phyloP scores from a whole-genome alignment of 805 yeast genomes.

The Candida koratica region DNA sequence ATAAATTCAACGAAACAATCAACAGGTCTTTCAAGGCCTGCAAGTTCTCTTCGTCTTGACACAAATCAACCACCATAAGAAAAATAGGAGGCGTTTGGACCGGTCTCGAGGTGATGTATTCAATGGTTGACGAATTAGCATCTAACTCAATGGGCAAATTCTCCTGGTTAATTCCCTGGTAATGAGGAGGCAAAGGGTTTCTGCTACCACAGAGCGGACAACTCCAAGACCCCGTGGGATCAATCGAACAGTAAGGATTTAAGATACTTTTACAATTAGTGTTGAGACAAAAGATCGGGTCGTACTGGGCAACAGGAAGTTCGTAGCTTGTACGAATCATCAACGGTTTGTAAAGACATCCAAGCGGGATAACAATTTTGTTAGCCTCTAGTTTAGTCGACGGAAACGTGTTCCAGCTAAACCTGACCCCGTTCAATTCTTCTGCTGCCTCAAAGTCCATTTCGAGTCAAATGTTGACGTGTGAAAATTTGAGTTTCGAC shows the following conservation, averaged over 20 bases:
- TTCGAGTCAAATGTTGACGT: slow-evolving; percentile 2
- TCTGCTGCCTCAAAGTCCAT: slow-evolving; percentile 55
- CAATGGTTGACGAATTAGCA: slow-evolving; percentile 47
- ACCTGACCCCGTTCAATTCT: slow-evolving; percentile 69
- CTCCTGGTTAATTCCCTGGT: slow-evolving; percentile 18
- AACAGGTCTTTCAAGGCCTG: slow-evolving; percentile 47
- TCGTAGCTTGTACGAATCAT: slow-evolving; percentile 38
- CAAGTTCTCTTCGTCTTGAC: slow-evolving; percentile 49
- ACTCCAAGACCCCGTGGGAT: slow-evolving; percentile 41
- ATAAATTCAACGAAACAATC: slow-evolving; percentile 36
- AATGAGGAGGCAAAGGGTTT: slow-evolving; percentile 37
- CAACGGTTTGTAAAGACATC: slow-evolving; percentile 57
- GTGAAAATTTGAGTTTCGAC: slow-evolving; percentile 5
- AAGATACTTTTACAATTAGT: slow-evolving; percentile 52
- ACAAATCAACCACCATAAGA: slow-evolving; percentile 55
- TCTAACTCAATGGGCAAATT: slow-evolving; percentile 32
- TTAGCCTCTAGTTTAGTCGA: slow-evolving; percentile 50
- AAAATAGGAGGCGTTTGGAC: slow-evolving; percentile 46
- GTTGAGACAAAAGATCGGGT: slow-evolving; percentile 38
- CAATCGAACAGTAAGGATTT: slow-evolving; percentile 47
- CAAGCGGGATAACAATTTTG: slow-evolving; percentile 52
- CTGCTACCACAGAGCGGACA: slow-evolving; percentile 54
- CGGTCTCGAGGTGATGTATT: slow-evolving; percentile 41
- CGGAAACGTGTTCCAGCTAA: slow-evolving; percentile 68
- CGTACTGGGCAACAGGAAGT: slow-evolving; percentile 31